A percentile compares a stretch with the other conserved stretches of the same genome.
Evolutionary conservation across 192 early-diverging fungal species (phyloP).

Genomic region (Dispira parvispora): DNA sequence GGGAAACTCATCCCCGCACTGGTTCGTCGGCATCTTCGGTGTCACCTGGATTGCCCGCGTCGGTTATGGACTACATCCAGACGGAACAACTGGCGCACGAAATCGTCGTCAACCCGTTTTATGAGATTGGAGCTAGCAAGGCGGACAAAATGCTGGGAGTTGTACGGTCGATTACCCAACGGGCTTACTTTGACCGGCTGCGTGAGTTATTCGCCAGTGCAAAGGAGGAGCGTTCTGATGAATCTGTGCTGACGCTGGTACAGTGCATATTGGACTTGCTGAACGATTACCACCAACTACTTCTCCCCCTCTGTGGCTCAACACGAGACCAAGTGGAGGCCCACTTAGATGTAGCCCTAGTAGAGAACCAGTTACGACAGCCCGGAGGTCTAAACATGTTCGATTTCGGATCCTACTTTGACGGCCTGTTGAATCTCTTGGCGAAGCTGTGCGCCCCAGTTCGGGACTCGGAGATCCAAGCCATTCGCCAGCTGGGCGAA

Average conservation of each 20-base stretch:
- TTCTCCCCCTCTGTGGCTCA: conserved; percentile 36
- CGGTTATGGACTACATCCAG: conserved; percentile 14
- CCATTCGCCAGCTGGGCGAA: conserved; percentile 19
- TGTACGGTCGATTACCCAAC: conserved; percentile 39
- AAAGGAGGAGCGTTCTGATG: not conserved
- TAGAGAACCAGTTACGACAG: conserved; percentile 43
- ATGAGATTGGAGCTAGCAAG: conserved; percentile 30
- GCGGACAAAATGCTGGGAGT: conserved; percentile 29
- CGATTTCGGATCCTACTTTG: conserved; percentile 28
- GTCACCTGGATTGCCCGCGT: not conserved
- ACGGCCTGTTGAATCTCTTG: conserved; percentile 40
- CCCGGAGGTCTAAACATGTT: conserved; percentile 16
- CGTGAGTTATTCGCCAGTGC: not conserved
- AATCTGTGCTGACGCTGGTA: not conserved
- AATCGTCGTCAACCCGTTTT: conserved; percentile 54
- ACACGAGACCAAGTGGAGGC: conserved; percentile 41
- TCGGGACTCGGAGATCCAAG: conserved; percentile 41
- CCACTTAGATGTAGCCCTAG: conserved; percentile 43
- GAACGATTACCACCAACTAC: conserved; percentile 23
- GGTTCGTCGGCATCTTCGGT: not conserved
- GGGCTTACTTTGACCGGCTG: conserved; percentile 49
- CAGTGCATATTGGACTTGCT: not conserved
- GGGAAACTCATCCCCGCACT: not conserved
- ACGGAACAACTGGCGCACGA: conserved; percentile 66
- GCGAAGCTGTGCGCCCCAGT: conserved; percentile 57